Conservation (phyloP, 1,139 yeast genomes). For the Pichia sp. region DNA sequence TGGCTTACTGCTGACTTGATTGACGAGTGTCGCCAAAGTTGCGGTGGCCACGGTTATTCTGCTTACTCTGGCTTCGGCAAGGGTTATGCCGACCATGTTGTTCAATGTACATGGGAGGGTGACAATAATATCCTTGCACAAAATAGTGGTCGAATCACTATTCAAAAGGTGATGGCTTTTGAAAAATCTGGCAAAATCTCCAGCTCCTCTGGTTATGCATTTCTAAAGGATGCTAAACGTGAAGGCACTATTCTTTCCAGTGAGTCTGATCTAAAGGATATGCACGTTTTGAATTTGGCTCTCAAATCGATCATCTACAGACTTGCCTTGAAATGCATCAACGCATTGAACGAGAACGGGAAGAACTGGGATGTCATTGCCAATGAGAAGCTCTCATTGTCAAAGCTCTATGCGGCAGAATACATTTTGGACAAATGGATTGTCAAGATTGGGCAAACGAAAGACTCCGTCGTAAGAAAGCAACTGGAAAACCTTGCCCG, state of each 20-base stretch:
- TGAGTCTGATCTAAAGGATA: conserved; percentile 35
- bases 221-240: conserved; percentile 21
- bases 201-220: conserved; percentile 28
- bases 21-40: conserved; percentile 89
- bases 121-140: conserved; percentile 84
- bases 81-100: conserved; percentile 89
- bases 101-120: conserved; percentile 98
- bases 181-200: conserved; percentile 32
- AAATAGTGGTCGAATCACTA: conserved; percentile 74
- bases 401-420: conserved; percentile 62
- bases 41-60: conserved; percentile 96
- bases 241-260: conserved; percentile 33
- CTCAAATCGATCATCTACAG: conserved; percentile 47
- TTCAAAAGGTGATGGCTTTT: conserved; percentile 48
- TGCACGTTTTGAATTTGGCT: conserved; percentile 31
- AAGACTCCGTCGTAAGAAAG: conserved; percentile 31
- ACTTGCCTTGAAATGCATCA: conserved; percentile 45
- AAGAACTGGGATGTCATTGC: conserved; percentile 57
- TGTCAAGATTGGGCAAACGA: conserved; percentile 28
- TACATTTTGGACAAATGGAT: conserved; percentile 48
- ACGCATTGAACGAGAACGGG: conserved; percentile 40
- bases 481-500: conserved; percentile 47
- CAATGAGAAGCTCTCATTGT: conserved; percentile 52
- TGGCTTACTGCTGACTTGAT: conserved; percentile 79
- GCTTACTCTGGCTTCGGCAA: conserved; percentile 87